Evolutionary conservation across 345 rosid species (phyloP).

Genomic region (Rhodomyrtus tomentosa): DNA sequence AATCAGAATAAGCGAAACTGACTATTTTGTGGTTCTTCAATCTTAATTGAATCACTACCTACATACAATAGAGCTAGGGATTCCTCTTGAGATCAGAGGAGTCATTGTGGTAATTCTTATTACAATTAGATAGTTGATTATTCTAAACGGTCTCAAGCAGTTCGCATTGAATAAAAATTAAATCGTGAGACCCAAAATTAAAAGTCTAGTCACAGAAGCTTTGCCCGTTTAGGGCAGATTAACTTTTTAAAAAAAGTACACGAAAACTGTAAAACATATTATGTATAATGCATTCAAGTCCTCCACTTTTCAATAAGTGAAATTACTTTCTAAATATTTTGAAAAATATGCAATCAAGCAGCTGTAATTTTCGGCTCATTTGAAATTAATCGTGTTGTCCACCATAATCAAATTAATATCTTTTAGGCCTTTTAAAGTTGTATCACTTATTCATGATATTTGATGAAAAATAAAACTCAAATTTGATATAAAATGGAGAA

Average conservation of each 20-base stretch:
- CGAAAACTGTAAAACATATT: neutral
- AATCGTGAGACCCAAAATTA: neutral
- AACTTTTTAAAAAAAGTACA: neutral
- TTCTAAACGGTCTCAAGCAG: neutral
- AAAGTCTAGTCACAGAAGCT: neutral
- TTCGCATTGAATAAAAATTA: neutral
- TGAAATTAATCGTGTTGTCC: neutral
- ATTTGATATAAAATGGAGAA: neutral
- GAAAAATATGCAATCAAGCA: neutral
- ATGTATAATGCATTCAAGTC: neutral
- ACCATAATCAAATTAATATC: neutral
- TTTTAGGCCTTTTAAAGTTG: neutral
- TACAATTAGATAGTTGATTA: neutral
- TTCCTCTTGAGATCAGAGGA: neutral
- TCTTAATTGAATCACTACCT: neutral
- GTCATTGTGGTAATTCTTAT: neutral
- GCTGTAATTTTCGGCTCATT: neutral
- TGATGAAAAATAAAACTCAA: neutral
- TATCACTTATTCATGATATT: neutral
- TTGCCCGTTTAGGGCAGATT: neutral
- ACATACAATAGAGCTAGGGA: no score
- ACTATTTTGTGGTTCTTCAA: neutral
- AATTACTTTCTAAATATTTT: neutral
- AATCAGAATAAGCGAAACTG: neutral
- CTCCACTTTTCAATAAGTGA: neutral